These are phyloP conservation scores for Scedosporium minutisporum DNA, from an alignment of 2,329 filamentous ascomycete species.

Conservation along the genomic window DNA sequence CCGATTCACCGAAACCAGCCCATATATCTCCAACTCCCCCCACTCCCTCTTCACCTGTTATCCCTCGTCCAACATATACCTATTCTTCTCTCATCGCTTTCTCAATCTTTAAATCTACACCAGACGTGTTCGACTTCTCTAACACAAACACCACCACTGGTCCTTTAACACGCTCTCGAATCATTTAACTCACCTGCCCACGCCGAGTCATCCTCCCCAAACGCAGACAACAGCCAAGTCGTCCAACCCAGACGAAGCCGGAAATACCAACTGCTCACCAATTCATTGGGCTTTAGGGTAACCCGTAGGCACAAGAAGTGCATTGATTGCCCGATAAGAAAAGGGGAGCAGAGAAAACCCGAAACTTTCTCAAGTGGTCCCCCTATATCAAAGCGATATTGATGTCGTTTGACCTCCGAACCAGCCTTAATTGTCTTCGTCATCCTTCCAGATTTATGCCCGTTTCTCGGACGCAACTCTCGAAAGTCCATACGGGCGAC, in stretches of 20 bases:
- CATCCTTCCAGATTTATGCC: constrained; percentile 49
- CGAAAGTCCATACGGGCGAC: constrained; percentile 45
- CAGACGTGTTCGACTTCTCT: not conserved
- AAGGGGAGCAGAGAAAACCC: not conserved
- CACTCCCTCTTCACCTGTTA: no score
- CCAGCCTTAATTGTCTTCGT: constrained; percentile 45
- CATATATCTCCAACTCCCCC: not conserved
- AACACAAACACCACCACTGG: not conserved
- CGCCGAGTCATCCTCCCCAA: not conserved
- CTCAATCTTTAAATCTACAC: not conserved
- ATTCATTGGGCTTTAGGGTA: not conserved
- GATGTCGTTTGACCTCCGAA: constrained; percentile 51
- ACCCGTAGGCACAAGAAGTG: not conserved
- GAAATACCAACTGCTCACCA: not conserved
- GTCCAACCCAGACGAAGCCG: not conserved
- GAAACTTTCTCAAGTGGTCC: constrained; percentile 14
- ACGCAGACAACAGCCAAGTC: not conserved
- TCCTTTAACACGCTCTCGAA: not conserved
- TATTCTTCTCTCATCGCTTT: no score
- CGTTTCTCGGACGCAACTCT: constrained; percentile 45
- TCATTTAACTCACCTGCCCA: not conserved
- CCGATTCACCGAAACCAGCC: not conserved
- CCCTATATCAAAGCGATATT: constrained; percentile 24
- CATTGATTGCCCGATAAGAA: not conserved
- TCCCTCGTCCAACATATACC: no score